Base-by-base conservation (phyloP, 441 rosid genomes). In the Gossypium armourianum region DNA sequence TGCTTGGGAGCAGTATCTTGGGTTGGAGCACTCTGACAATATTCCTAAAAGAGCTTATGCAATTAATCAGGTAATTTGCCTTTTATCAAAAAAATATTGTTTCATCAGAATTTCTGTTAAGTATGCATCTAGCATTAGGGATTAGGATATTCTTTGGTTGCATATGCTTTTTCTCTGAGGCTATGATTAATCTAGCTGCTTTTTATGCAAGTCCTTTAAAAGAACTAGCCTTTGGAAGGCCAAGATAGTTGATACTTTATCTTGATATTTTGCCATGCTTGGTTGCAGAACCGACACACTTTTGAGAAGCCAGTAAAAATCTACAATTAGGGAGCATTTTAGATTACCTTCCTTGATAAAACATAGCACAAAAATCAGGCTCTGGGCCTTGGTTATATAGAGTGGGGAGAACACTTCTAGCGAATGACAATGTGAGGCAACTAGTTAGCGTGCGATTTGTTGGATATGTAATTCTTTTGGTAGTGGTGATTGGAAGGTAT, bases 1-100 rank as follows among this genome's bases (percentile, higher is more conserved):
- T 76, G 82, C 84, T 72, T 83, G 82, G 86, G 85, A 82, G 78
- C 83, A 83, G 75, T 83, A 85, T 76, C 83, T 85, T 12, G 85
- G 88, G 45, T 72, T 85, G 78, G 88, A 85, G 74, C 88, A 85
- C 65, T 63, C 82, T 24, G 86, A 81, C 78, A 83, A 69, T 58
- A 45, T 77, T 40, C 83, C 84, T 28, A 81, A 77, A 73, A 82
- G 80, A 67, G 72, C 86, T 40, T 72, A 76, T 72, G 72, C 86
- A 4, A 78, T 77, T 56, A 83, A 77, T 76, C 86, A 82, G 85
- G 88, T 80, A 75, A 40, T 4, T 40, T 19, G 1, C 24, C 29
- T 13, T 60, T 45, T 15, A 1, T 43, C 56, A 47, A n/a, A 20
- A 10, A 70, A 20, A 6, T 4, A 36, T 57, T 69, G 9, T 55